Evolutionary conservation across 2,329 filamentous ascomycete species (phyloP).

Genomic region (Trichoderma brevicompactum): DNA sequence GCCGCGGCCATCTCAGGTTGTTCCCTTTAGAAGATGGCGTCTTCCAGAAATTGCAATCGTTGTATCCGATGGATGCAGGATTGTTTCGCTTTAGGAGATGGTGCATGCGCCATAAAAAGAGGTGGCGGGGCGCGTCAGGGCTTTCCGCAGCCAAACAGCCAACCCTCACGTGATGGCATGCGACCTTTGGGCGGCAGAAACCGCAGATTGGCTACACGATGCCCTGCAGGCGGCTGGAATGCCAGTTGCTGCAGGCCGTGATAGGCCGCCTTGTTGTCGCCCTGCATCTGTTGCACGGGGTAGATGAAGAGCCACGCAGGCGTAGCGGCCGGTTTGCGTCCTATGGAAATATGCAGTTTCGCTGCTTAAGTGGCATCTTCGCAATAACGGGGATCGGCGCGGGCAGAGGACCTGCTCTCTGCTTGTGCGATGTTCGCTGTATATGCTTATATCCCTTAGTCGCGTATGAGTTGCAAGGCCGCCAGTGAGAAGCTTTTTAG

Average conservation of each 20-base stretch:
- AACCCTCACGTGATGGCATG: constrained; percentile 15
- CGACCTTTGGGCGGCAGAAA: background rate
- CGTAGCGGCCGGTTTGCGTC: background rate
- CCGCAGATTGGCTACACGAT: constrained; percentile 13
- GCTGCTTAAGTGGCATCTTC: constrained; percentile 1
- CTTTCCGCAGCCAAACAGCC: background rate
- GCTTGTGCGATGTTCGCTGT: background rate
- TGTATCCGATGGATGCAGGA: constrained; percentile 46
- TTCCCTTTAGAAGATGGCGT: constrained; percentile 39
- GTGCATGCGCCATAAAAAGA: constrained; percentile 37
- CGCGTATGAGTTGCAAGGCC: background rate
- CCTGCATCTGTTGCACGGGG: constrained; percentile 3
- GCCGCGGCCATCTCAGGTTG: constrained; percentile 43
- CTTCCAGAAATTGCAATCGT: constrained; percentile 43
- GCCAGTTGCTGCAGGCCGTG: background rate
- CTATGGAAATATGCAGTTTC: background rate
- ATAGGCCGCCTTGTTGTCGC: constrained; percentile 9
- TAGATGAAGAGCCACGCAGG: background rate
- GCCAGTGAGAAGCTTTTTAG: background rate
- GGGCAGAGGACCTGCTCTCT: background rate
- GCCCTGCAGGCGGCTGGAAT: constrained; percentile 10
- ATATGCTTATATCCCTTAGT: constrained; percentile 18
- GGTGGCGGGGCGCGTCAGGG: constrained; percentile 38
- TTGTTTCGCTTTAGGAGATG: constrained; percentile 45
- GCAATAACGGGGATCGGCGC: constrained; percentile 9